These are phyloP conservation scores for Mangifera indica DNA, from an alignment of 345 rosid genomes.

Conservation along the genomic window DNA sequence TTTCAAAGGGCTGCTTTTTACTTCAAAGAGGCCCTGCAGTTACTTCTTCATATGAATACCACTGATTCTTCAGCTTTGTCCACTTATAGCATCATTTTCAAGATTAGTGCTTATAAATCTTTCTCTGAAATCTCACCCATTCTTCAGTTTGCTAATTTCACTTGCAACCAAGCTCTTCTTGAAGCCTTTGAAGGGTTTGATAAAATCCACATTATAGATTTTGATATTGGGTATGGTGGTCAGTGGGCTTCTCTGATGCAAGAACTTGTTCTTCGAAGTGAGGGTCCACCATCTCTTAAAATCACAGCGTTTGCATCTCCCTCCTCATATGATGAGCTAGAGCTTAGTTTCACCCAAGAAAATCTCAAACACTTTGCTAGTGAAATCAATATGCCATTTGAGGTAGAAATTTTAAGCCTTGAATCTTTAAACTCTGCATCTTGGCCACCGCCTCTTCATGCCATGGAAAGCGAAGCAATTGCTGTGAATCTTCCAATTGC, in stretches of 20 bases:
- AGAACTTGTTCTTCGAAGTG: constrained; percentile 64
- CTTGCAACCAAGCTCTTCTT: constrained; percentile 82
- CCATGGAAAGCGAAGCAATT: constrained; percentile 48
- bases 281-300: constrained; percentile 56
- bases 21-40: constrained; percentile 72
- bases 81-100: constrained; percentile 51
- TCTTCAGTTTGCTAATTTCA: constrained; percentile 81
- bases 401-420: constrained; percentile 57
- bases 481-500: constrained; percentile 74
- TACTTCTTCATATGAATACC: constrained; percentile 40
- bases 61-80: constrained; percentile 30
- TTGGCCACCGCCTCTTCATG: constrained; percentile 33
- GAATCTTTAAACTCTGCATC: constrained; percentile 56
- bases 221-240: constrained; percentile 84
- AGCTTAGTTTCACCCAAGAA: constrained; percentile 67
- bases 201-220: constrained; percentile 77
- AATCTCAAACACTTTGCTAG: constrained; percentile 68
- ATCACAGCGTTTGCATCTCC: constrained; percentile 72
- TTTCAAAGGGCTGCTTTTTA: constrained; percentile 75
- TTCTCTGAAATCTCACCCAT: constrained; percentile 89
- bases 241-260: constrained; percentile 97
- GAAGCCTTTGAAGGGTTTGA: constrained; percentile 59
- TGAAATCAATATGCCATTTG: constrained; percentile 66
- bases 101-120: constrained; percentile 77
- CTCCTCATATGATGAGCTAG: constrained; percentile 50